Evolutionary conservation across 129 eudicot species (phyloP), one percentile per base, ranked within the genome.

Genomic region (Sambucus nigra): DNA sequence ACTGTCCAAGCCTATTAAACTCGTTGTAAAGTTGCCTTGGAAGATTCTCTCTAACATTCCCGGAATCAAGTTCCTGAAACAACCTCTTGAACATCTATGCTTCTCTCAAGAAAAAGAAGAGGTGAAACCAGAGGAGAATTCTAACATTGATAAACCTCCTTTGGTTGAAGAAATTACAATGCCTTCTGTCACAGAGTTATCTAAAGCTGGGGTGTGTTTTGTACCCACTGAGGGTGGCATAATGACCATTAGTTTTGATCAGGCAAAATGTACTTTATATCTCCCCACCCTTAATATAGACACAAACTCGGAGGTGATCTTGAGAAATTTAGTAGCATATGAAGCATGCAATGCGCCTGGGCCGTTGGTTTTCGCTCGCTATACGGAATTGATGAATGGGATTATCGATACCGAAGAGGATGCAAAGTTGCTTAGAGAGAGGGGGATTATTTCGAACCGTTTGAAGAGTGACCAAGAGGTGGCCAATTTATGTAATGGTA

Each of bases 301-400:
- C n/a, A 64, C 60, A 28, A 78, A 72, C 59, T 45, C 78, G 0
- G 79, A 70, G 70, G 79, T 73, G 1, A 53, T 67, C 1, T 3
- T 69, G n/a, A n/a, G n/a, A n/a, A n/a, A n/a, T n/a, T n/a, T n/a
- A n/a, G n/a, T n/a, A n/a, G n/a, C n/a, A n/a, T n/a, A n/a, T n/a
- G n/a, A n/a, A n/a, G n/a, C n/a, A n/a, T n/a, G n/a, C n/a, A n/a
- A n/a, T n/a, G n/a, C 58, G 0, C 28, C 69, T 0, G 82, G 88
- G 32, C 79, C 81, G 1, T 48, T 84, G 69, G 65, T 76, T 17
- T 55, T 84, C 13, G 59, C 87, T 15, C 88, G 94, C 7, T 83
- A 75, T 67, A 83, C 81, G 1, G 87, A 83, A 67, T 52, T 83
- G 46, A 79, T 83, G 94, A 76, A 76, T 39, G 94, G 87, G 22